A percentile compares a stretch with the other conserved stretches of the same genome.
These are phyloP conservation scores for Thelonectria olida DNA, from an alignment of 2,329 filamentous ascomycete genomes.

Conservation along the genomic window DNA sequence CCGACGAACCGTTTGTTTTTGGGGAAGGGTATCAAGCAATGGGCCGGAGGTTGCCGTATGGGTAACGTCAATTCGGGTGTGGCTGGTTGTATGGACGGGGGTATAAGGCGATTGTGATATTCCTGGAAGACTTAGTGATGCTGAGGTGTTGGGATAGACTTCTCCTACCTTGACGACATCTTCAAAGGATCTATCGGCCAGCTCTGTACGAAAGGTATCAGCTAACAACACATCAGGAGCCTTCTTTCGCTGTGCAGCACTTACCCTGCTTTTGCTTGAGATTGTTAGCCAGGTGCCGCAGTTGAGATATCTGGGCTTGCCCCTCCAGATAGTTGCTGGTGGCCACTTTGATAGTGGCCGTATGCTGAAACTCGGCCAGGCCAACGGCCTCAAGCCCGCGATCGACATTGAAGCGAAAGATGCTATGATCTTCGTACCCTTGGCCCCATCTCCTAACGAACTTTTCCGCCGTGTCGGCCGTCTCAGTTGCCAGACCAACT, in stretches of 20 bases:
- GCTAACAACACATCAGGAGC: not conserved
- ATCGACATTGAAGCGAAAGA: slow-evolving; percentile 2
- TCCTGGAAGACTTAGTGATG: not conserved
- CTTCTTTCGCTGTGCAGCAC: not conserved
- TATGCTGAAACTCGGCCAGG: not conserved
- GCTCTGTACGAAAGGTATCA: not conserved
- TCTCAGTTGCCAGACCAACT: not conserved
- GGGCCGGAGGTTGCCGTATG: not conserved
- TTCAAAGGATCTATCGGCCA: not conserved
- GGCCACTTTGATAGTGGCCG: not conserved
- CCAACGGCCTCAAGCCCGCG: not conserved
- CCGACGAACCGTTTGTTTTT: not conserved
- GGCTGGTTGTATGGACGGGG: not conserved
- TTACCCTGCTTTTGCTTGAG: not conserved
- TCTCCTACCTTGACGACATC: not conserved
- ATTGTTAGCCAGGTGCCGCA: not conserved
- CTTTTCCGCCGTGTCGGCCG: not conserved
- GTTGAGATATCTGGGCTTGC: not conserved
- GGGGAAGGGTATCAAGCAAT: not conserved
- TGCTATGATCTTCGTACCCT: not conserved
- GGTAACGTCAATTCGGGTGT: not conserved
- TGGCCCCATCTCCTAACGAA: not conserved
- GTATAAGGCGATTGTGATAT: not conserved
- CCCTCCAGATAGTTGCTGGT: not conserved
- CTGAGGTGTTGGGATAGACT: not conserved